phyloP scores from a whole-genome alignment of 306 rosid genomes.

The Abrus pulchellus region DNA sequence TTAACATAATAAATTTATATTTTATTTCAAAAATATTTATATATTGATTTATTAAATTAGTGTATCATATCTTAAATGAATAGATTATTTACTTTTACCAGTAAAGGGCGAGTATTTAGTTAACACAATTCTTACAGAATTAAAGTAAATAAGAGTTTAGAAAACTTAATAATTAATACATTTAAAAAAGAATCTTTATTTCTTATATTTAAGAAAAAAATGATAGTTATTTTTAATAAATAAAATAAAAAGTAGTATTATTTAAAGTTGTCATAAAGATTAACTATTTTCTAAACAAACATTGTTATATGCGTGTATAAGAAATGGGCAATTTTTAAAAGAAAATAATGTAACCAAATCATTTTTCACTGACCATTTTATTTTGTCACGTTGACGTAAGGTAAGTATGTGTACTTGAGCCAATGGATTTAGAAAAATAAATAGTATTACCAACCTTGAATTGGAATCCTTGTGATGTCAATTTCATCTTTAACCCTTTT shows the following conservation, averaged over 20 bases:
- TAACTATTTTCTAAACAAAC: background rate
- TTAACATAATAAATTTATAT: no score
- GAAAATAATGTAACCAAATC: background rate
- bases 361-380: background rate
- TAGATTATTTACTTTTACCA: no score
- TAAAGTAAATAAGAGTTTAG: no score
- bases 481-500: background rate
- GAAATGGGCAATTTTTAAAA: background rate
- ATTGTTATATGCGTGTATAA: background rate
- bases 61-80: no score
- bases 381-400: background rate
- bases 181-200: no score
- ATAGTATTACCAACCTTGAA: background rate
- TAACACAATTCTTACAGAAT: no score
- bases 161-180: no score
- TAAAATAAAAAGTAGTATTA: background rate
- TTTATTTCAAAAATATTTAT: no score
- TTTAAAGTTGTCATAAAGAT: background rate
- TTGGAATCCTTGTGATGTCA: background rate
- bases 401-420: background rate
- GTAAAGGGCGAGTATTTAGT: no score
- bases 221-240: no score
- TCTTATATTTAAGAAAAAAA: no score
- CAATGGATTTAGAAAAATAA: slow-evolving; percentile 3
- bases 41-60: no score